phyloP scores from a whole-genome alignment of 768 basidiomycete genomes.

The Calvatia gigantea region DNA sequence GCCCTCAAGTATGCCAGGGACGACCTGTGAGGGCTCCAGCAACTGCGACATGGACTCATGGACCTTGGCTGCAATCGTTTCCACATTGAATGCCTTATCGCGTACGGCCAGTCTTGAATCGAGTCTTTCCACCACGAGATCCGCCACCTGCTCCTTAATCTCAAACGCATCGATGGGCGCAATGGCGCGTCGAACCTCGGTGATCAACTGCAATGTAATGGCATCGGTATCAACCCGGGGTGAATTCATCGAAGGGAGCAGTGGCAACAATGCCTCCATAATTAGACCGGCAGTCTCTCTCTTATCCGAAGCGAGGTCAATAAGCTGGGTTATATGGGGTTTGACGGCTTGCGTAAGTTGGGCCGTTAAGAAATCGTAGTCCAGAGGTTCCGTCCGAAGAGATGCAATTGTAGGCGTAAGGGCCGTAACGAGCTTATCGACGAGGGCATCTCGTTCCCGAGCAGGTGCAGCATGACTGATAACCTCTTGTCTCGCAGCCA shows the following conservation, averaged over 20 bases:
- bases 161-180: conserved; percentile 80
- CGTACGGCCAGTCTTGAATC: conserved; percentile 78
- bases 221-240: conserved; percentile 48
- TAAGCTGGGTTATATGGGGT: conserved; percentile 84
- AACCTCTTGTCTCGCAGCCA: conserved; percentile 54
- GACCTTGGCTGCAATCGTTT: conserved; percentile 53
- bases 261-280: conserved; percentile 65
- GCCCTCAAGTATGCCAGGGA: neutral
- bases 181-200: conserved; percentile 69
- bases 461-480: conserved; percentile 42
- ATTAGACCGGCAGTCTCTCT: conserved; percentile 83
- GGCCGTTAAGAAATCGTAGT: conserved; percentile 74
- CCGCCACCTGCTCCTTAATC: conserved; percentile 87
- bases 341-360: conserved; percentile 83
- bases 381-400: conserved; percentile 62
- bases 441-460: conserved; percentile 55
- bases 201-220: conserved; percentile 55
- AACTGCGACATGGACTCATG: conserved; percentile 44
- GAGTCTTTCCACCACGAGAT: conserved; percentile 81
- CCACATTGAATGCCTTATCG: conserved; percentile 66
- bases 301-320: conserved; percentile 86
- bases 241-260: conserved; percentile 45
- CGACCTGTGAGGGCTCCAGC: conserved; percentile 13
- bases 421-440: conserved; percentile 55
- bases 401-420: conserved; percentile 61